Conservation (phyloP, 2,329 filamentous ascomycete genomes). For the Fusarium sublunatum region DNA sequence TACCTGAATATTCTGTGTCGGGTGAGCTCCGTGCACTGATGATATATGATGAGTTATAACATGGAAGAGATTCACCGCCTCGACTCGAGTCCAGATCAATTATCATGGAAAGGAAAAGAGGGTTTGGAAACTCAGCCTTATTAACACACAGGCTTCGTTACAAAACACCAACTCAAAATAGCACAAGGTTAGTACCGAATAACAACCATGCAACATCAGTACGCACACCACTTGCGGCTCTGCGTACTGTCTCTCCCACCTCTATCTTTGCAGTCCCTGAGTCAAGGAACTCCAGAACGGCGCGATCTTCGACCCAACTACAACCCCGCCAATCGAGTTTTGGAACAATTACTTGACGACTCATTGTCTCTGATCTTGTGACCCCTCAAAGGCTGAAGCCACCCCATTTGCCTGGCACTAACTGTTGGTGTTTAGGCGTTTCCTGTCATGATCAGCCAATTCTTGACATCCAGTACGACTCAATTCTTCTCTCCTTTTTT, state of each 20-base stretch:
- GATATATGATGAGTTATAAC: conserved; percentile 10
- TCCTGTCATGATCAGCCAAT: conserved; percentile 1
- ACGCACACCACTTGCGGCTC: conserved; percentile 27
- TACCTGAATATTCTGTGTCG: conserved; percentile 18
- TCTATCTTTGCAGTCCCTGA: conserved; percentile 18
- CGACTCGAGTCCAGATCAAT: neutral
- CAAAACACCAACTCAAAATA: too few species aligned
- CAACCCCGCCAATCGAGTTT: conserved; percentile 26
- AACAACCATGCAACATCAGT: neutral
- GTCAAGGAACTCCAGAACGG: conserved; percentile 20
- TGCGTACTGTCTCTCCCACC: conserved; percentile 16
- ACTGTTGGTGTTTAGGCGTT: conserved; percentile 7
- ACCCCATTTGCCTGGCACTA: conserved; percentile 16
- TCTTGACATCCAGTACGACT: too few species aligned
- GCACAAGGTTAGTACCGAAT: too few species aligned
- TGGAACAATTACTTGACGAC: conserved; percentile 28
- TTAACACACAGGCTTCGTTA: too few species aligned
- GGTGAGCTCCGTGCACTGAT: conserved; percentile 1
- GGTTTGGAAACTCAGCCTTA: neutral
- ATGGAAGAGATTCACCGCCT: conserved; percentile 23
- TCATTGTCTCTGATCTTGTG: conserved; percentile 16
- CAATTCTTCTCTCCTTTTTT: conserved; percentile 1
- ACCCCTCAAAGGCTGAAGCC: conserved; percentile 11
- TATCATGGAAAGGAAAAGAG: neutral
- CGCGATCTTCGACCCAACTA: conserved; percentile 31